phyloP scores from a whole-genome alignment of 306 rosid genomes.

The Luffa acutangula region DNA sequence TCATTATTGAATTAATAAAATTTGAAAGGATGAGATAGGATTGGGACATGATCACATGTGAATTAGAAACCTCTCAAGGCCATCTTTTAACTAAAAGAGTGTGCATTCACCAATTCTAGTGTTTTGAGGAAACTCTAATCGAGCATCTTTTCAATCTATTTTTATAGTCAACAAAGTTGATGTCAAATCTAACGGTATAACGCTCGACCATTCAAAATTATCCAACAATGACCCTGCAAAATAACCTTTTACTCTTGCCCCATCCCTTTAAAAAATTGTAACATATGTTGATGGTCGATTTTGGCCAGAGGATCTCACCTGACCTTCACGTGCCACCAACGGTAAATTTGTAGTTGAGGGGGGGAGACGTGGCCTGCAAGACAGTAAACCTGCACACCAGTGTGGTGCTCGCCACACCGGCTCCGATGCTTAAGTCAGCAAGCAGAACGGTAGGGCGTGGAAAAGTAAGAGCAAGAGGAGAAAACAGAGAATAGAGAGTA shows the following conservation, averaged over 20 bases:
- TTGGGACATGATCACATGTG: not conserved
- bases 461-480: too few relatives aligned
- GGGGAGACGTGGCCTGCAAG: too few relatives aligned
- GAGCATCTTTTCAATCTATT: slow-evolving; percentile 26
- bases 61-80: not conserved
- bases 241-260: slow-evolving; percentile 46
- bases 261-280: slow-evolving; percentile 13
- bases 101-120: not conserved
- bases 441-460: too few relatives aligned
- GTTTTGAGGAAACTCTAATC: slow-evolving; percentile 26
- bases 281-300: too few relatives aligned
- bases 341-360: too few relatives aligned
- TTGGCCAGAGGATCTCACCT: too few relatives aligned
- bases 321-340: too few relatives aligned
- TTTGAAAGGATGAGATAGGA: not conserved
- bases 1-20: too few relatives aligned
- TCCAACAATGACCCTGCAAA: slow-evolving; percentile 56
- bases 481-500: too few relatives aligned
- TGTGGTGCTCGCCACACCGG: too few relatives aligned
- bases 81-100: not conserved
- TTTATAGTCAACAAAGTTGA: slow-evolving; percentile 35
- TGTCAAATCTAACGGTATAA: slow-evolving; percentile 32
- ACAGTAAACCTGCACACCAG: too few relatives aligned
- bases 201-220: slow-evolving; percentile 44
- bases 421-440: too few relatives aligned